Evolutionary conservation across 257 asterid species (phyloP), one percentile per base, ranked within the genome.

Genomic region (Lycium barbarum): DNA sequence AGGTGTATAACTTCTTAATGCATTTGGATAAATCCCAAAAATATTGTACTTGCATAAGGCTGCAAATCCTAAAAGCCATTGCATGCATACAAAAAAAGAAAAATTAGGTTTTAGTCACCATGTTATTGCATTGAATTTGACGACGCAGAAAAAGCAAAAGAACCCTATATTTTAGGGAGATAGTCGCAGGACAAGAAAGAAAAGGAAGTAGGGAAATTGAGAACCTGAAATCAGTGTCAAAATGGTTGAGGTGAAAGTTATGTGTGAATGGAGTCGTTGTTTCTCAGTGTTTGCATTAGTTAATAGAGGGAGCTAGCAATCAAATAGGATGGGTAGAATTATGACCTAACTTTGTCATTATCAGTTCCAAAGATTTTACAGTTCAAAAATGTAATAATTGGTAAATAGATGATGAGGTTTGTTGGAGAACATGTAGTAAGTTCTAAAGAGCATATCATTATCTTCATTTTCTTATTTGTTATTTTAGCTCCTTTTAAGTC

Each of bases 381-480:
- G 63, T 8, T 58, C 9, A 9, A 76, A 51, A n/a, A 43, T 70
- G 33, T 70, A 70, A 8, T 13, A 13, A 47, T 53, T 76, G 47
- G 81, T 53, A 26, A 51, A 53, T 26, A 9, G 47, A 76, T 22
- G 15, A 7, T 26, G 82, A 76, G 82, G 63, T 5, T 26, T 76
- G 47, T 76, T 36, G 63, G 82, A 22, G 15, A 76, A 26, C 43
- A 26, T 13, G 9, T 51, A 51, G 22, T 15, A 76, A 53, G 49
- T 76, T 7, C 47, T 49, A 74, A 74, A 74, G 11, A 20, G 40
- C 61, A 74, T 22, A 53, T 53, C 49, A 38, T 33, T 38, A 72
- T 72, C 58, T 84, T 65, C 17, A 43, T 26, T 80, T 53, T 82
- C 38, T 78, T 68, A 26, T 47, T 62, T 59, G 40, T 53, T n/a